Base-by-base conservation (phyloP, 116 monocot species). In the Dioscorea cayenensis region DNA sequence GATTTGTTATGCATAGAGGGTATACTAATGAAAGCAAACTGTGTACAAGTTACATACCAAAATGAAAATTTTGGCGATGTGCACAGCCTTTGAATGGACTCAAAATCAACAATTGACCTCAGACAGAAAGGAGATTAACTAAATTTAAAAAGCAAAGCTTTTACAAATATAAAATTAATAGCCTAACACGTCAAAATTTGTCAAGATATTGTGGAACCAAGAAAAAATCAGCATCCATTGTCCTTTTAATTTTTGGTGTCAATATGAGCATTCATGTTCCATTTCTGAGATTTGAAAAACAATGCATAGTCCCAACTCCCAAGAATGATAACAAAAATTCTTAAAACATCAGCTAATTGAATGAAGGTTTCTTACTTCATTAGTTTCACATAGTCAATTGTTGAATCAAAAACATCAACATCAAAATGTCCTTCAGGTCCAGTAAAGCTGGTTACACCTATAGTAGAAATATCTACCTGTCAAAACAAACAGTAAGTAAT, bases 381-480 rank as follows among this genome's bases (percentile, higher is more conserved):
- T 66, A 94, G 61, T 71, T 86, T 84, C 36, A 99, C 86, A 77
- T 99, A 94, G 75, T 99, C 94, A 59, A 21, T 68, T 27, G 90
- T 84, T 73, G 99, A 81, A 75, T 99, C 99, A 85, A 99, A 99
- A 66, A 99, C 89, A 64, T 99, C 99, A 25, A 99, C 91, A 75
- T 89, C 87, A 89, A 93, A 97, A 32, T 79, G 79, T 62, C 97
- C 97, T 73, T 84, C 88, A 64, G 93, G 93, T 49, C 97, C 94
- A 68, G 18, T 73, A 71, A 94, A 99, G 72, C 69, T 84, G 38
- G 86, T 89, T 49, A 91, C 85, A 64, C 94, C 89, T 28, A 77
- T 66, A 8, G 65, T 66, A 69, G 99, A 93, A 59, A 99, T 87
- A 83, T 99, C 91, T 12, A 92, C 94, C 99, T 99, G 90, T 29